Conservation (phyloP, 2,329 filamentous ascomycete species). For the Aspergillus texensis region DNA sequence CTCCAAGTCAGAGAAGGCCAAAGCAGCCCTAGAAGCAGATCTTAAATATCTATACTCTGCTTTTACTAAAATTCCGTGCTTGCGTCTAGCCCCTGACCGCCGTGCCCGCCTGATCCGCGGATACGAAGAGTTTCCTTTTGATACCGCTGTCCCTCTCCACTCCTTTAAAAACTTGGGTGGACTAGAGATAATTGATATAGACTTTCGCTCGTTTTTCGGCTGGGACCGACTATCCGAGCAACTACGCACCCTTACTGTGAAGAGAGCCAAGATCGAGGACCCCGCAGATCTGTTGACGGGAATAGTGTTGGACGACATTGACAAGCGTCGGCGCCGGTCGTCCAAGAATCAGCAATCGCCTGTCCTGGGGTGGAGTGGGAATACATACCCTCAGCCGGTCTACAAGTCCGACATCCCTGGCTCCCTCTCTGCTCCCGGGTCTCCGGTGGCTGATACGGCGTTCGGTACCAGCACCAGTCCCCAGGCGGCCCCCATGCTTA, state of each 20-base stretch:
- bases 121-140: constrained; percentile 97
- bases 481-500: constrained; percentile 50
- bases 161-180: constrained; percentile 96
- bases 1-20: constrained; percentile 86
- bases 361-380: constrained; percentile 65
- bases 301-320: constrained; percentile 95
- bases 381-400: constrained; percentile 61
- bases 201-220: constrained; percentile 95
- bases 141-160: constrained; percentile 93
- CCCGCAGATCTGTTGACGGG: constrained; percentile 86
- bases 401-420: constrained; percentile 68
- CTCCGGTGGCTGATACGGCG: constrained; percentile 55
- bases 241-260: constrained; percentile 83
- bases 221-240: constrained; percentile 96
- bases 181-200: constrained; percentile 90
- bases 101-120: constrained; percentile 86
- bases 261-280: constrained; percentile 84
- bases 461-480: constrained; percentile 54
- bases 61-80: constrained; percentile 95
- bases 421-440: constrained; percentile 70
- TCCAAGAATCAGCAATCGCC: constrained; percentile 84
- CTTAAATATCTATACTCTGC: constrained; percentile 96
- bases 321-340: constrained; percentile 83
- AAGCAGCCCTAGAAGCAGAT: constrained; percentile 80
- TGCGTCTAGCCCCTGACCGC: constrained; percentile 89